Percentiles rank a stretch among this genome's conserved stretches.
Conservation (phyloP, 768 basidiomycete genomes). For the Calocybe gangraenosa region DNA sequence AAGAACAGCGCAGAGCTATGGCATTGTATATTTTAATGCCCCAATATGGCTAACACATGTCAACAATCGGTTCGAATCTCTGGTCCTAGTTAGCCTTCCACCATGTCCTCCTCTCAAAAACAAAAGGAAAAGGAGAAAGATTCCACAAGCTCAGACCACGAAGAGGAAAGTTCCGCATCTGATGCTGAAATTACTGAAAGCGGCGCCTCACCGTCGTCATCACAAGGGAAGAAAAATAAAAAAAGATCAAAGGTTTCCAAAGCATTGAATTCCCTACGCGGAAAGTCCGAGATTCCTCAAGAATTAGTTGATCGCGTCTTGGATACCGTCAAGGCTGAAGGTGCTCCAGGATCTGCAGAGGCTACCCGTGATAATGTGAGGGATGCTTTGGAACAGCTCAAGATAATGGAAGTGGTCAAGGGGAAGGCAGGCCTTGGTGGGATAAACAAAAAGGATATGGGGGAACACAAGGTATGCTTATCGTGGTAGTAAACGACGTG, state of each 20-base stretch:
- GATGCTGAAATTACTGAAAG: slow-evolving; percentile 17
- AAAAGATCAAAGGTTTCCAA: slow-evolving; percentile 72
- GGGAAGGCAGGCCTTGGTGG: slow-evolving; percentile 78
- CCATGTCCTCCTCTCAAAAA: slow-evolving; percentile 34
- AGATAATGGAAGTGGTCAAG: slow-evolving; percentile 80
- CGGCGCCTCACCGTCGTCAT: slow-evolving; percentile 31
- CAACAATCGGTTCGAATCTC: slow-evolving; percentile 7
- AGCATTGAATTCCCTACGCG: slow-evolving; percentile 43
- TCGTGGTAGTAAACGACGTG: slow-evolving; percentile 6
- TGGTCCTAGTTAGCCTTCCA: background rate
- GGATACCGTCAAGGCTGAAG: slow-evolving; percentile 60
- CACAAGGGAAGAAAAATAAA: slow-evolving; percentile 82
- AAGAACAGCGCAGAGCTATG: background rate
- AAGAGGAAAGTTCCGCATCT: slow-evolving; percentile 25
- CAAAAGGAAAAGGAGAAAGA: slow-evolving; percentile 39
- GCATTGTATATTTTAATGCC: background rate
- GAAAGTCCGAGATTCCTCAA: slow-evolving; percentile 51
- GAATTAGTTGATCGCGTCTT: slow-evolving; percentile 64
- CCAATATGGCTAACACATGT: background rate
- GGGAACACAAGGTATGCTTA: slow-evolving; percentile 76
- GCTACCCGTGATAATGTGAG: slow-evolving; percentile 65
- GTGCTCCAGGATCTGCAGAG: slow-evolving; percentile 36
- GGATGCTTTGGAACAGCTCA: slow-evolving; percentile 69
- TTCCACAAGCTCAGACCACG: slow-evolving; percentile 30
- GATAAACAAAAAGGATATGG: slow-evolving; percentile 73